These are phyloP conservation scores for Jamesozyma piceae DNA, from an alignment of 805 yeast genomes.

Conservation along the genomic window DNA sequence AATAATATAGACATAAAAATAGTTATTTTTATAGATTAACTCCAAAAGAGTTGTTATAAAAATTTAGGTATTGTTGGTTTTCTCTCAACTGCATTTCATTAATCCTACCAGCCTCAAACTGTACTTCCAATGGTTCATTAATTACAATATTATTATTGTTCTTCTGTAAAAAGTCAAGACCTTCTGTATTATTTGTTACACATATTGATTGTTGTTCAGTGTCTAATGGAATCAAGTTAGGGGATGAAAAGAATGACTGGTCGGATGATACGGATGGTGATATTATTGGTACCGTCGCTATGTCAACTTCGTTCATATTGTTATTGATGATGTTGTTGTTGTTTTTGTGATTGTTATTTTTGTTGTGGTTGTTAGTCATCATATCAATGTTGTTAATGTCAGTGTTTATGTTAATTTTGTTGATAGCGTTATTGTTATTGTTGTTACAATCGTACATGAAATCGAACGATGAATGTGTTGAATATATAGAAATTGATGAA, in stretches of 20 bases:
- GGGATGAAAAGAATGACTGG: background rate
- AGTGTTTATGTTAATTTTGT: background rate
- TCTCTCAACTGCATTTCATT: conserved; percentile 22
- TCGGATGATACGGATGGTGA: conserved; percentile 1
- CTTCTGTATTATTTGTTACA: background rate
- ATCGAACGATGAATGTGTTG: conserved; percentile 3
- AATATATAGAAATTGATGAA: background rate
- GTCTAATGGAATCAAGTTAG: conserved; percentile 3
- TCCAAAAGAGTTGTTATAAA: conserved; percentile 20
- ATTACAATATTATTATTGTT: conserved; percentile 5
- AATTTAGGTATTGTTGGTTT: conserved; percentile 24
- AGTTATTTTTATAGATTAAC: conserved; percentile 5
- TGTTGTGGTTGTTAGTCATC: too few relatives aligned
- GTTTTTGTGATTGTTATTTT: too few relatives aligned
- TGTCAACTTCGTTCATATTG: background rate
- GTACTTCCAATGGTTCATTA: conserved; percentile 3
- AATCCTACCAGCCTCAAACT: conserved; percentile 12
- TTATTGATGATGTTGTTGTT: background rate
- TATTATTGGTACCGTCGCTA: background rate
- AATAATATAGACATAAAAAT: background rate
- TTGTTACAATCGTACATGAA: background rate
- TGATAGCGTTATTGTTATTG: background rate
- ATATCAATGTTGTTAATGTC: too few relatives aligned
- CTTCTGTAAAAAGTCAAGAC: conserved; percentile 6
- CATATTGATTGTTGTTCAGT: conserved; percentile 6